Percentiles rank a stretch among this genome's conserved stretches.
phyloP scores from a whole-genome alignment of 495 filamentous ascomycete species.

The Annulohypoxylon moriforme region DNA sequence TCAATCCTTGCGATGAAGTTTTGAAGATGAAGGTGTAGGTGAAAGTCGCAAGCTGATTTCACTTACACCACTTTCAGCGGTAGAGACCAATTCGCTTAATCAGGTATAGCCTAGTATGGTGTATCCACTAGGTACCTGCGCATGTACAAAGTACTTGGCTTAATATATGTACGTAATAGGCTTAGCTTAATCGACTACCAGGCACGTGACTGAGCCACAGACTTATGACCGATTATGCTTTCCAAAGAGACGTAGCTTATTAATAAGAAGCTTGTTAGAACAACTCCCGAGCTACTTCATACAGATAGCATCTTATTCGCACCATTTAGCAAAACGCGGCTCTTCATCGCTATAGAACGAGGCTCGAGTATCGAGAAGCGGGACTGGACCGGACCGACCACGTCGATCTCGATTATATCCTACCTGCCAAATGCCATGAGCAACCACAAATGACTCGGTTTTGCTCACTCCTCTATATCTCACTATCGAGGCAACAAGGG shows the following conservation, averaged over 20 bases:
- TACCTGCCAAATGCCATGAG: too few species aligned
- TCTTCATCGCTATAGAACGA: not conserved
- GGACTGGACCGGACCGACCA: not conserved
- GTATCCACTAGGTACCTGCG: not conserved
- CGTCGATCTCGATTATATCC: not conserved
- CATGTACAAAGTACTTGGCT: not conserved
- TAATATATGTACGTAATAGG: too few species aligned
- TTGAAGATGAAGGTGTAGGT: not conserved
- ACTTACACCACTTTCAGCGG: too few species aligned
- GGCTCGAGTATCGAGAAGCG: not conserved
- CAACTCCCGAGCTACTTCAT: too few species aligned
- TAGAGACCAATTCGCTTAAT: too few species aligned
- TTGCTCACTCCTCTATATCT: not conserved
- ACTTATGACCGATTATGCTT: too few species aligned
- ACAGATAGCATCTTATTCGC: not conserved
- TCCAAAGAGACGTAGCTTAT: not conserved
- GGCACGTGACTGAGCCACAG: too few species aligned
- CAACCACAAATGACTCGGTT: too few species aligned
- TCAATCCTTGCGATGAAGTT: slow-evolving; percentile 9
- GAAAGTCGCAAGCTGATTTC: slow-evolving; percentile 27
- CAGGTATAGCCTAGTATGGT: too few species aligned
- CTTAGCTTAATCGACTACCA: too few species aligned
- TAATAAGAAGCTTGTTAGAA: too few species aligned
- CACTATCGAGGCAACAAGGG: not conserved
- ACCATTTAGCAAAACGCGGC: not conserved